A percentile compares a stretch with the other conserved stretches of the same genome.
These are phyloP conservation scores for Harringtonia aguacate DNA, from an alignment of 2,329 filamentous ascomycete genomes.

Conservation along the genomic window DNA sequence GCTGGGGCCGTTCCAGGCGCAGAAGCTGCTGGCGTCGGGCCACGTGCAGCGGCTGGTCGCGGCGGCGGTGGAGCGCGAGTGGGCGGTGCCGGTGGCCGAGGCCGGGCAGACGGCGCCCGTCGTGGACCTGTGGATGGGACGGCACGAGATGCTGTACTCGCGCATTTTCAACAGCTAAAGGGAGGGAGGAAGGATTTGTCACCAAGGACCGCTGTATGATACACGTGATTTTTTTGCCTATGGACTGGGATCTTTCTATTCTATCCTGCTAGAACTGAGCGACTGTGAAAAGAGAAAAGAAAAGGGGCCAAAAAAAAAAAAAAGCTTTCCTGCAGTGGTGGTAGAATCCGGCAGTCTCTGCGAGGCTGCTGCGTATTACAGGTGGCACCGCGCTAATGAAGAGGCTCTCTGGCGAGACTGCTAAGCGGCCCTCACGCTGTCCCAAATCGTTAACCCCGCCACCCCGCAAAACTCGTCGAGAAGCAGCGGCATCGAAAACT, in stretches of 20 bases:
- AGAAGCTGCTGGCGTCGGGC: slow-evolving; percentile 55
- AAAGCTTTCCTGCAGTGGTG: too few relatives aligned
- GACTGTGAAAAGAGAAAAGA: too few relatives aligned
- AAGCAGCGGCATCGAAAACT: neutral
- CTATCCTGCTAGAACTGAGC: too few relatives aligned
- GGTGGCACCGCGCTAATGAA: too few relatives aligned
- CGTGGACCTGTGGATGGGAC: slow-evolving; percentile 74
- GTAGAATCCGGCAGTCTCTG: too few relatives aligned
- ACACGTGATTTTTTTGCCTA: too few relatives aligned
- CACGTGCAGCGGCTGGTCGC: slow-evolving; percentile 48
- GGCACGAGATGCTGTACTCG: slow-evolving; percentile 75
- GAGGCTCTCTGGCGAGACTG: neutral
- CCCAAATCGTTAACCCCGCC: slow-evolving; percentile 3
- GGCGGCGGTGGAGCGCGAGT: slow-evolving; percentile 48
- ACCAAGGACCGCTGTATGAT: neutral
- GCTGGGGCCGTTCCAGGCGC: slow-evolving; percentile 72
- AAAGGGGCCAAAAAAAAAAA: too few relatives aligned
- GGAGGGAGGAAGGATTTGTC: neutral
- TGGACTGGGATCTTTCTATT: too few relatives aligned
- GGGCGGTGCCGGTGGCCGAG: slow-evolving; percentile 47
- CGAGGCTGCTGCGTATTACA: too few relatives aligned
- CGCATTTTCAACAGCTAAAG: slow-evolving; percentile 73
- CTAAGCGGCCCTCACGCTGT: neutral
- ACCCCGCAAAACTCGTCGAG: slow-evolving; percentile 6
- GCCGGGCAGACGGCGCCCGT: slow-evolving; percentile 67